Conservation (phyloP, 495 filamentous ascomycete species). For the Aspergillus saccharolyticus region DNA sequence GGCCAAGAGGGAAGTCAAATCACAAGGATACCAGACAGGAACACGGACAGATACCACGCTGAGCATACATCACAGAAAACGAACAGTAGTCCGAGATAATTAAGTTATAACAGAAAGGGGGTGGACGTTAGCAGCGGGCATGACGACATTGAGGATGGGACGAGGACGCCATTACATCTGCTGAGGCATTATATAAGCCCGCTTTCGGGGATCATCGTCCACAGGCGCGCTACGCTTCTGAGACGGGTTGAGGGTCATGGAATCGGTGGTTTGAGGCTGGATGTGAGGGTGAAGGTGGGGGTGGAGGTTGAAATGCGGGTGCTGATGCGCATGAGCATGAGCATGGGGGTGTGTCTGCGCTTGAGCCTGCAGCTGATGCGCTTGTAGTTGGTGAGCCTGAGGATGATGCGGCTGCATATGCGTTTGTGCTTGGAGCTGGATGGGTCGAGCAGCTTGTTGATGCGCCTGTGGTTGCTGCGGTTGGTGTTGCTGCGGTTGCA, state of each 20-base stretch:
- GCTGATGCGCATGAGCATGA: conserved; percentile 5
- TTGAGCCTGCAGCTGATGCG: conserved; percentile 3
- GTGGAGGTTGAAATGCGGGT: conserved; percentile 10
- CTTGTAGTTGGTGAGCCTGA: conserved; percentile 5
- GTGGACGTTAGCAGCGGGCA: background rate
- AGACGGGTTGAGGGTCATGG: conserved; percentile 19
- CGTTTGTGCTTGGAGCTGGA: conserved; percentile 1
- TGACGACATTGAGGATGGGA: background rate
- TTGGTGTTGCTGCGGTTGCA: conserved; percentile 13
- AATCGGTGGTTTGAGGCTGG: conserved; percentile 13
- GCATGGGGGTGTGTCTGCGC: conserved; percentile 3
- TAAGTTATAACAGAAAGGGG: background rate
- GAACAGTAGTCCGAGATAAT: background rate
- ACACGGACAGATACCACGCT: background rate
- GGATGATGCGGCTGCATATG: conserved; percentile 13
- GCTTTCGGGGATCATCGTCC: conserved; percentile 33
- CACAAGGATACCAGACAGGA: background rate
- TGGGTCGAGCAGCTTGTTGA: background rate
- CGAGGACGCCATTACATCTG: conserved; percentile 9
- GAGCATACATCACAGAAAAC: background rate
- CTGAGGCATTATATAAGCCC: conserved; percentile 29
- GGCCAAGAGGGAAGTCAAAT: background rate
- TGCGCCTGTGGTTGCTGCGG: conserved; percentile 8
- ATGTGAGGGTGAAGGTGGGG: background rate
- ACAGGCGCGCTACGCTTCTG: conserved; percentile 24